Evolutionary conservation across 345 rosid species (phyloP).

Genomic region (Citropsis articulata): DNA sequence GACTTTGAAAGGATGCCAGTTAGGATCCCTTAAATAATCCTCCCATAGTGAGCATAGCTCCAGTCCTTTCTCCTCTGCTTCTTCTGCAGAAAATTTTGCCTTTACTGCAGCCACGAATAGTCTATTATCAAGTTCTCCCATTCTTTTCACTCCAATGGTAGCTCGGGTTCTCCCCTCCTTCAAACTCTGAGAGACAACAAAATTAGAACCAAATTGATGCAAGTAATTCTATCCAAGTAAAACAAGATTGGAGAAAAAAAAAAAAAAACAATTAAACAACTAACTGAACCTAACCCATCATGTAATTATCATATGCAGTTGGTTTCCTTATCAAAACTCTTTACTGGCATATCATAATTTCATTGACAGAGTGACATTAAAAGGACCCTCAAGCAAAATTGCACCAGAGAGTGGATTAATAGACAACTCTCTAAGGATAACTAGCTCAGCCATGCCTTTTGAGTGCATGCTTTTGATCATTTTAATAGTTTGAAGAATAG

Average conservation of each 20-base stretch:
- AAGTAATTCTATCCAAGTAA: neutral
- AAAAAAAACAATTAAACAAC: neutral
- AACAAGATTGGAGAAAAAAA: neutral
- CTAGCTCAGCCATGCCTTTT: neutral
- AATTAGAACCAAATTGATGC: neutral
- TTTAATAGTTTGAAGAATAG: too few relatives aligned
- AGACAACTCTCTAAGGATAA: neutral
- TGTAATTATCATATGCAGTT: neutral
- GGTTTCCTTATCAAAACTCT: neutral
- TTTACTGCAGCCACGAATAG: slow-evolving; percentile 40
- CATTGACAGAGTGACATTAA: too few relatives aligned
- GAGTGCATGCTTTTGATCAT: neutral
- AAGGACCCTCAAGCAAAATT: neutral
- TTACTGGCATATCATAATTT: neutral
- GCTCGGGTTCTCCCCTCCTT: slow-evolving; percentile 6
- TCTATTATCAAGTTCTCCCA: slow-evolving; percentile 52
- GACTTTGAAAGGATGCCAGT: slow-evolving; percentile 52
- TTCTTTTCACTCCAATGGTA: slow-evolving; percentile 44
- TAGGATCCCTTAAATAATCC: slow-evolving; percentile 34
- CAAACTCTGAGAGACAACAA: slow-evolving; percentile 31
- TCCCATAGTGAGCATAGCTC: slow-evolving; percentile 54
- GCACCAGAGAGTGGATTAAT: neutral
- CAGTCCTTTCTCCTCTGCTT: slow-evolving; percentile 31
- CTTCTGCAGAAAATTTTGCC: slow-evolving; percentile 30
- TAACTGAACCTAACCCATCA: neutral